These are phyloP conservation scores for Ophiostoma himal-ulmi DNA, from an alignment of 2,329 filamentous ascomycete species.

Conservation along the genomic window DNA sequence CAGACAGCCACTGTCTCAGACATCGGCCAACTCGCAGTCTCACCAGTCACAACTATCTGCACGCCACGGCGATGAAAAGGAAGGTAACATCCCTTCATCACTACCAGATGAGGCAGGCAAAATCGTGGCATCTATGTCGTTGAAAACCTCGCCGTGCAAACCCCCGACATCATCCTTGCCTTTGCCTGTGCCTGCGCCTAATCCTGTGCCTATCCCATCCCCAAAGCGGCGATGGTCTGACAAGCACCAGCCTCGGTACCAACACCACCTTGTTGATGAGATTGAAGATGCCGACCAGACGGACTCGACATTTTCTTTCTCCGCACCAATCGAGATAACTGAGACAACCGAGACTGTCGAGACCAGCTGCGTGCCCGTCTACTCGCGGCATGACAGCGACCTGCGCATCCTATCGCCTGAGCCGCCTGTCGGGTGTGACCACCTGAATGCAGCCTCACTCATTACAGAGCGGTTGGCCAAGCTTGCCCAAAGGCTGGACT, in stretches of 20 bases:
- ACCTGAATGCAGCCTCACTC: constrained; percentile 44
- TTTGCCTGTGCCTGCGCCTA: neutral
- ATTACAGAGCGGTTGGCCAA: constrained; percentile 51
- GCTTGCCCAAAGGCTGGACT: constrained; percentile 48
- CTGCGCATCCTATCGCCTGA: constrained; percentile 50
- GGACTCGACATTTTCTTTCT: neutral
- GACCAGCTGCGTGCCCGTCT: neutral
- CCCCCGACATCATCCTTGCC: neutral
- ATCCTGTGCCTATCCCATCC: neutral
- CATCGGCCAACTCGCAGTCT: constrained; percentile 16
- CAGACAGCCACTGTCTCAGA: constrained; percentile 16
- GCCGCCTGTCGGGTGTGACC: constrained; percentile 43
- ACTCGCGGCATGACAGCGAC: neutral
- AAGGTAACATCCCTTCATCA: constrained; percentile 23
- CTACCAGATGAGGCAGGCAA: constrained; percentile 24
- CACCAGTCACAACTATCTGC: constrained; percentile 10
- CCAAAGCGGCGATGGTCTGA: neutral
- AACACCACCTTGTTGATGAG: neutral
- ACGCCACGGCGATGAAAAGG: neutral
- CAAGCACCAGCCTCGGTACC: neutral
- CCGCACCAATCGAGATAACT: neutral
- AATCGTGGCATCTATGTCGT: neutral
- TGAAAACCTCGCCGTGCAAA: neutral
- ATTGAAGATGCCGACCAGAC: constrained; percentile 4
- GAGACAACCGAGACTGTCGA: neutral